Evolutionary conservation across 2,329 filamentous ascomycete genomes (phyloP).

Genomic region (Periconia macrospinosa): DNA sequence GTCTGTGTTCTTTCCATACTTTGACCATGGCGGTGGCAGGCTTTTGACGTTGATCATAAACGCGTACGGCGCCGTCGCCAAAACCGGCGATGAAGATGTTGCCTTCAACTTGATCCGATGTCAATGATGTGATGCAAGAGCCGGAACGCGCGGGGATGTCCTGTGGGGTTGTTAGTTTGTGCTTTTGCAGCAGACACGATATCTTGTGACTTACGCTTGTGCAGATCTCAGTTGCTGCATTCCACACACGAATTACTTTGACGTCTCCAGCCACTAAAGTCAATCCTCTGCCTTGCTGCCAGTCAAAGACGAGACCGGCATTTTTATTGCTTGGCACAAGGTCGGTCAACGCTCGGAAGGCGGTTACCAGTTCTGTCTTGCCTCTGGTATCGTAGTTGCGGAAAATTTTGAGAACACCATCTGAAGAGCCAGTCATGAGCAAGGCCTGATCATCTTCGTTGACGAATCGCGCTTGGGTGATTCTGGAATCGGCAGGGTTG

Average conservation of each 20-base stretch:
- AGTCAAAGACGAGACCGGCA: constrained; percentile 95
- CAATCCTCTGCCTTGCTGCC: constrained; percentile 96
- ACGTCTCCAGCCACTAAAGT: constrained; percentile 96
- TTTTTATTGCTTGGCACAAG: constrained; percentile 93
- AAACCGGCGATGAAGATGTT: constrained; percentile 96
- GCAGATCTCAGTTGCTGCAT: constrained; percentile 89
- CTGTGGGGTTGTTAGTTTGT: constrained; percentile 33
- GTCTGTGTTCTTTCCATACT: constrained; percentile 93
- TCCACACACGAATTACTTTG: constrained; percentile 94
- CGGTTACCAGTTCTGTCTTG: constrained; percentile 80
- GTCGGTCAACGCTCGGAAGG: constrained; percentile 90
- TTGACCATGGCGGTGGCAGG: constrained; percentile 91
- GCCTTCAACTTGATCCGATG: constrained; percentile 96
- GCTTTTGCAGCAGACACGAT: neutral
- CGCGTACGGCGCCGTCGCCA: constrained; percentile 89
- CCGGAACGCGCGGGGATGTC: constrained; percentile 94
- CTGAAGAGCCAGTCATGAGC: constrained; percentile 91
- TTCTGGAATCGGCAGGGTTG: constrained; percentile 86
- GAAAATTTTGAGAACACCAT: constrained; percentile 92
- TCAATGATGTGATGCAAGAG: constrained; percentile 92
- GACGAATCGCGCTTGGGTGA: constrained; percentile 95
- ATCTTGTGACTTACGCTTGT: constrained; percentile 59
- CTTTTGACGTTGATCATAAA: constrained; percentile 85
- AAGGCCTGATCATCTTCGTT: constrained; percentile 97
- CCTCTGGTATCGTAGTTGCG: constrained; percentile 81